Base-by-base conservation (phyloP, 2,329 filamentous ascomycete species). In the Penicillium sp. region DNA sequence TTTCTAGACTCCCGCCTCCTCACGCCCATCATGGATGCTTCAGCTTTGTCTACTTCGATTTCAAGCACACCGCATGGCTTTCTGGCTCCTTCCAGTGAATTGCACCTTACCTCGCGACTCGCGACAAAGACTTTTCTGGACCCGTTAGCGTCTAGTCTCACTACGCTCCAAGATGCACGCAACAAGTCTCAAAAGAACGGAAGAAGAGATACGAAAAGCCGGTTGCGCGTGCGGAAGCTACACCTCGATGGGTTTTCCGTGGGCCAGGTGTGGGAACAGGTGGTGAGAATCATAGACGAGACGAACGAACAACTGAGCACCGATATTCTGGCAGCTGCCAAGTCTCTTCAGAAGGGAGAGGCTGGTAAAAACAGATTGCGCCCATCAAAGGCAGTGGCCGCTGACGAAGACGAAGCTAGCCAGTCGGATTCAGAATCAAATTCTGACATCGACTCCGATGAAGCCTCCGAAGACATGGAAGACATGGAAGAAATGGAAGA, bases 201-300 rank as follows among this genome's bases (percentile, higher is more conserved):
- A 8, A 35, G 33, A 49, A 45, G 28, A 20, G 28, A 43, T 4
- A 86, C 83, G 72, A 95, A 96, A 78, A 96, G 94, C 79, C 81
- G 89, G 63, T 80, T 79, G 8, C 79, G 81, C 47, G 71, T 67
- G 33, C 87, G 89, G 65, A 91, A 89, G 72, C 78, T 99, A 16
- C 89, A 97, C 69, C 79, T 91, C 6, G 85, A 96, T 57, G 94
- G 93, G 0, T 96, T 97, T 64, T 89, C 89, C 65, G 87, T 89
- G 11, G 84, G 87, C 20, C 93, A 97, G 73, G 86, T 99, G 45
- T 99, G 93, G 89, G 90, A 97, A 72, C 94, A 99, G 76, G 89
- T 91, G 8, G 87, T 86, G 67, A 85, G 89, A 65, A 90, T 97
- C 20, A 86, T 97, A 57, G 81, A 88, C 60, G 83, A 85, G 47